Percentiles rank a stretch among this genome's conserved stretches.
phyloP scores from a whole-genome alignment of 2,329 filamentous ascomycete species.

The Trichoderma semiorbis region DNA sequence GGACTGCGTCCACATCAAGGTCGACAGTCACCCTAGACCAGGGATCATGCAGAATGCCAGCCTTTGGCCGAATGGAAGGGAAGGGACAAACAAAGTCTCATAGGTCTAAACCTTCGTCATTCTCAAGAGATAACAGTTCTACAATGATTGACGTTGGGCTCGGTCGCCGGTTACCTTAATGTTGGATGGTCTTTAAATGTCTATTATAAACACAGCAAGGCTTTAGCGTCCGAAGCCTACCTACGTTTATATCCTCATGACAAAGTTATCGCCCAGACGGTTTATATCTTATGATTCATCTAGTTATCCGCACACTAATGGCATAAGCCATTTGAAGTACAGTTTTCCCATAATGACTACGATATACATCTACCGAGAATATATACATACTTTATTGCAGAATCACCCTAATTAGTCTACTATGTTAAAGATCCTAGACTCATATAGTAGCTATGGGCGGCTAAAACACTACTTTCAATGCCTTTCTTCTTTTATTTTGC shows the following conservation, averaged over 20 bases:
- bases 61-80: not conserved
- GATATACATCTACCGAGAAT: too few species aligned
- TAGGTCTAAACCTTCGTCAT: not conserved
- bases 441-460: not conserved
- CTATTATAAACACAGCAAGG: not conserved
- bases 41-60: not conserved
- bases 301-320: too few species aligned
- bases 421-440: not conserved
- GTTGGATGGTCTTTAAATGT: not conserved
- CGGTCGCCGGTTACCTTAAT: fast-evolving
- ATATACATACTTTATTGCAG: too few species aligned
- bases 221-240: too few species aligned
- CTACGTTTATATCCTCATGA: too few species aligned
- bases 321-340: too few species aligned
- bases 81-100: not conserved
- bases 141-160: not conserved
- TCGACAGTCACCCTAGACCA: not conserved
- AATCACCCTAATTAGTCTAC: too few species aligned
- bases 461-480: not conserved
- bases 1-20: not conserved
- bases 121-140: not conserved
- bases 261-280: too few species aligned
- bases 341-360: too few species aligned
- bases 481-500: not conserved
- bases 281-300: too few species aligned